Conservation (phyloP, 495 filamentous ascomycete genomes). For the Penicillium waksmanii region DNA sequence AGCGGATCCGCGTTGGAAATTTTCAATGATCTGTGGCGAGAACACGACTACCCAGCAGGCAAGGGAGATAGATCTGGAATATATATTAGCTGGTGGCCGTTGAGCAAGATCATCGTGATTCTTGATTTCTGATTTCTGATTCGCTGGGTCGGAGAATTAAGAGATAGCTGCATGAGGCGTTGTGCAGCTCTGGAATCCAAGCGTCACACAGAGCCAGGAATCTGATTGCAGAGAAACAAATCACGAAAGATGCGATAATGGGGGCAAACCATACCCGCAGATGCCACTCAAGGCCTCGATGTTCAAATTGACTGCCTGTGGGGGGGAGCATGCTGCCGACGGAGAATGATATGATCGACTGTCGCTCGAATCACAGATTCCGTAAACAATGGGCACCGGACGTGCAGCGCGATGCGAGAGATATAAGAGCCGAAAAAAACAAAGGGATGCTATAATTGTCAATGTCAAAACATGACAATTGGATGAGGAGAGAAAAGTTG, state of each 20-base stretch:
- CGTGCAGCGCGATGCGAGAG: not conserved
- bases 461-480: slow-evolving; percentile 12
- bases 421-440: not conserved
- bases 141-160: slow-evolving; percentile 3
- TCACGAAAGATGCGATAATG: not conserved
- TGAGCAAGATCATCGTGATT: slow-evolving; percentile 2
- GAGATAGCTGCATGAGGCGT: not conserved
- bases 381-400: not conserved
- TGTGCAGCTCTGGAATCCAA: slow-evolving; percentile 4
- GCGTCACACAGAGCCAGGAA: not conserved
- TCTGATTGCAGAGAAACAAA: not conserved
- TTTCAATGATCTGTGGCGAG: slow-evolving; percentile 94
- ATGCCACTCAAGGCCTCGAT: slow-evolving; percentile 89
- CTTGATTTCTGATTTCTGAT: not conserved
- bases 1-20: slow-evolving; percentile 83
- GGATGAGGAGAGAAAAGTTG: slow-evolving; percentile 13
- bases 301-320: slow-evolving; percentile 68
- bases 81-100: not conserved
- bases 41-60: slow-evolving; percentile 98
- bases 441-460: slow-evolving; percentile 4
- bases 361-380: not conserved
- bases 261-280: slow-evolving; percentile 63
- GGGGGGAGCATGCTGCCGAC: slow-evolving; percentile 64
- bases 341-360: slow-evolving; percentile 19
- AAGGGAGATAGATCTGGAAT: slow-evolving; percentile 81